Conservation (phyloP, 192 early-diverging fungal species). For the Coemansia sp. region DNA sequence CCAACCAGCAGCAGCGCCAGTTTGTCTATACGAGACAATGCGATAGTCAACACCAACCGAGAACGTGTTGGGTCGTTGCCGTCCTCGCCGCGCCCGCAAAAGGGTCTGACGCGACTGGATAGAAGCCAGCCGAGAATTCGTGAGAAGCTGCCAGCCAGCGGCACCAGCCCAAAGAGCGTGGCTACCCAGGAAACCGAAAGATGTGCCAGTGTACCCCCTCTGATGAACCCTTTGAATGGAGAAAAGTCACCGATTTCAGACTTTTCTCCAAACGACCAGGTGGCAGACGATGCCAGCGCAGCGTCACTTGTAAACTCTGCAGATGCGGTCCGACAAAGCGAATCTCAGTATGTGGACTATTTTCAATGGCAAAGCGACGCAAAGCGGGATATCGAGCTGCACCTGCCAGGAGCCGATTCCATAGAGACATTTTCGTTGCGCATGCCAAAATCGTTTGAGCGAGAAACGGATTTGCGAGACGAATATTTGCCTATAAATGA, state of each 20-base stretch:
- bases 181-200: conserved; percentile 13
- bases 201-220: conserved; percentile 18
- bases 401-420: conserved; percentile 20
- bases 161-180: conserved; percentile 2
- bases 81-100: conserved; percentile 26
- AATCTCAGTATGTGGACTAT: conserved; percentile 37
- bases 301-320: conserved; percentile 28
- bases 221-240: neutral
- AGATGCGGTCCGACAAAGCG: conserved; percentile 45
- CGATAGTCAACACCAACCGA: conserved; percentile 40
- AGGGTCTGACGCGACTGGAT: neutral
- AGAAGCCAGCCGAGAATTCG: neutral
- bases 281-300: neutral
- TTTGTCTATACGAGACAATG: conserved; percentile 19
- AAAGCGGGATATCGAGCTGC: conserved; percentile 20
- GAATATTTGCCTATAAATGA: conserved; percentile 87
- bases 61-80: conserved; percentile 49
- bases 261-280: conserved; percentile 1
- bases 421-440: conserved; percentile 43
- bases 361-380: conserved; percentile 28
- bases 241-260: conserved; percentile 5
- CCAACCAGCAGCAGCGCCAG: conserved; percentile 1
- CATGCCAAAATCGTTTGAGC: conserved; percentile 38
- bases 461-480: conserved; percentile 50
- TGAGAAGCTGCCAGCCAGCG: neutral